Percentiles rank a stretch among this genome's conserved stretches.
Evolutionary conservation across 257 asterid genomes (phyloP).

Genomic region (Petrea volubilis): DNA sequence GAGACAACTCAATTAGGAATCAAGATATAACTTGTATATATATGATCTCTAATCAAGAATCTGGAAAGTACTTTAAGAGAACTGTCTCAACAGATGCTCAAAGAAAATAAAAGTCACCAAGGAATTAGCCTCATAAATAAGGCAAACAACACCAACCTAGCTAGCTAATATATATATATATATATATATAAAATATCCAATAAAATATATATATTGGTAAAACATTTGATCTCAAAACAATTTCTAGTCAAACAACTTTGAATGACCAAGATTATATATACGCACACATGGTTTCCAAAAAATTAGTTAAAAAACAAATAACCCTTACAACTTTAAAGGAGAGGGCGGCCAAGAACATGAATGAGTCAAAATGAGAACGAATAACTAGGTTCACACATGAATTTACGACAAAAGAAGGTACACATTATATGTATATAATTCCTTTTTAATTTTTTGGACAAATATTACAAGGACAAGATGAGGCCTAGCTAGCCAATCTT

Average conservation of each 20-base stretch:
- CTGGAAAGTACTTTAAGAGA: neutral
- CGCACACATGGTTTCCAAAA: neutral
- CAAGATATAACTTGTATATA: no score
- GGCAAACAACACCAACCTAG: neutral
- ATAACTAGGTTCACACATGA: slow-evolving; percentile 37
- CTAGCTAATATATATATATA: neutral
- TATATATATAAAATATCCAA: neutral
- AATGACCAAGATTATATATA: neutral
- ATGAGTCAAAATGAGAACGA: slow-evolving; percentile 34
- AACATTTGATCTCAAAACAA: neutral
- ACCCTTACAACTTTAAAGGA: slow-evolving; percentile 26
- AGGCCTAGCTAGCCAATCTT: slow-evolving; percentile 29
- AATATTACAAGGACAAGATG: slow-evolving; percentile 33
- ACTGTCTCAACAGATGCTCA: neutral
- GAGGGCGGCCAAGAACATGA: slow-evolving; percentile 37
- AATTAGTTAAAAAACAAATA: neutral
- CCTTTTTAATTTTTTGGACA: neutral
- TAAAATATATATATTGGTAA: neutral
- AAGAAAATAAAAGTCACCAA: neutral
- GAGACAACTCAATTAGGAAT: no score
- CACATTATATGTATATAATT: slow-evolving; percentile 7
- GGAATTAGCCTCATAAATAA: neutral
- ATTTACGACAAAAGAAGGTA: slow-evolving; percentile 24
- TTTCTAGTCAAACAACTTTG: slow-evolving; percentile 16
- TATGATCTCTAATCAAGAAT: no score